Base-by-base conservation (phyloP, 75 land plant species). In the Pseudotsuga menziesii region DNA sequence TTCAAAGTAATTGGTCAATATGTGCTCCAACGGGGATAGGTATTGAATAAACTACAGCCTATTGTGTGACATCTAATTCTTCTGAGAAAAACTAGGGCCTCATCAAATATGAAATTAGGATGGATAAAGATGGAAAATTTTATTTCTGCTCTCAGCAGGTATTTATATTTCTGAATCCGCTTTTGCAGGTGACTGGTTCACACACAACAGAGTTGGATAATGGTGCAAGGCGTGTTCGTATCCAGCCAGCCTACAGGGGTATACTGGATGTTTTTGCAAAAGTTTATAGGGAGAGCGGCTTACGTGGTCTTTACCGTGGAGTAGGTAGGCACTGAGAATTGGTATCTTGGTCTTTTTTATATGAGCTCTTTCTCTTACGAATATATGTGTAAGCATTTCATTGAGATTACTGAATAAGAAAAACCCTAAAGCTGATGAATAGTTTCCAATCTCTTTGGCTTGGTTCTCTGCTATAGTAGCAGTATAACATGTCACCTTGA, bases 231-330 rank as follows among this genome's bases (percentile, higher is more conserved):
- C 78, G 79, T 32, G 23, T 61, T 23, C 73, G 61, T 57, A 27
- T 80, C 72, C 79, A 73, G 25, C 81, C 78, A 26, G 77, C 84
- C 20, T 96, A 94, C 80, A 89, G 39, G 80, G 99, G 96, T 29
- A 88, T 96, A 29, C 61, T 63, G 75, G 91, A 94, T 81, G 89
- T 87, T 19, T 72, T 92, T 41, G 54, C 58, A 25, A 87, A 85
- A 20, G 91, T 94, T 15, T 88, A 92, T 75, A 85, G 74, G 56
- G 83, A 88, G 60, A 84, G 85, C 72, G 99, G 99, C 44, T 14
- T 87, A 3, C 90, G 90, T 61, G 97, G 87, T 9, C 83, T 96
- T 4, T 96, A 96, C 80, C 89, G 93, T 12, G 99, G 99, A 59
- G 79, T 90, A 58, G 92, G 99, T 94, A 86, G 75, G 88, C 54